A percentile compares a stretch with the other conserved stretches of the same genome.
Evolutionary conservation across 805 yeast genomes (phyloP).

Genomic region (Myxozyma kluyveri): DNA sequence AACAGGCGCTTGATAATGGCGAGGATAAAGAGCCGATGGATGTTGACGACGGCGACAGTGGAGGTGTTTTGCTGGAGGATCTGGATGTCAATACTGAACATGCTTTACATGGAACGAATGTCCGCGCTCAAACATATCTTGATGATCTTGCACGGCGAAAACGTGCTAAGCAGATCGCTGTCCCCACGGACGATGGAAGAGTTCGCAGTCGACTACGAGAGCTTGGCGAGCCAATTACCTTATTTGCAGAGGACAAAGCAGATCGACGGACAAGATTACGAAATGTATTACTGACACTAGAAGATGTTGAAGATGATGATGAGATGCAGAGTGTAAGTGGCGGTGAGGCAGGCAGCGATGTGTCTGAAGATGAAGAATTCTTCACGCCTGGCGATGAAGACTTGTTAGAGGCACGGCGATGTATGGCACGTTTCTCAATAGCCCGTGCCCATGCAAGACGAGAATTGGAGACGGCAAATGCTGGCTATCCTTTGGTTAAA

Average conservation of each 20-base stretch:
- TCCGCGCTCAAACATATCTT: slow-evolving; percentile 21
- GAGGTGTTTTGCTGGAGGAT: slow-evolving; percentile 23
- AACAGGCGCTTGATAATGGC: slow-evolving; percentile 10
- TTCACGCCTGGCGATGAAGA: slow-evolving; percentile 72
- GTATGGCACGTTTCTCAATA: slow-evolving; percentile 54
- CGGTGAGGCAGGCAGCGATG: slow-evolving; percentile 41
- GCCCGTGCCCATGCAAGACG: slow-evolving; percentile 27
- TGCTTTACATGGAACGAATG: slow-evolving; percentile 11
- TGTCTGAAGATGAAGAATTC: slow-evolving; percentile 71
- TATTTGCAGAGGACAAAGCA: slow-evolving; percentile 57
- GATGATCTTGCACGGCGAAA: slow-evolving; percentile 21
- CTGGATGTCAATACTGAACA: slow-evolving; percentile 21
- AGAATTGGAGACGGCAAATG: slow-evolving; percentile 11
- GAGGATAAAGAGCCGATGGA: slow-evolving; percentile 13
- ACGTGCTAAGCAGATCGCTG: slow-evolving; percentile 31
- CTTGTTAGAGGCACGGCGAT: slow-evolving; percentile 51
- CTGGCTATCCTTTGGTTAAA: slow-evolving; percentile 43
- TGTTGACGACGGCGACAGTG: slow-evolving; percentile 2
- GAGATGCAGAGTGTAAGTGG: slow-evolving; percentile 18
- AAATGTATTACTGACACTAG: slow-evolving; percentile 42
- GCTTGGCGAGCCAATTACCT: slow-evolving; percentile 56
- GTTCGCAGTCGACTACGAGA: slow-evolving; percentile 51
- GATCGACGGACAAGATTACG: slow-evolving; percentile 62
- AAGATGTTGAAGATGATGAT: slow-evolving; percentile 28
- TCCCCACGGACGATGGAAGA: slow-evolving; percentile 67